Evolutionary conservation across 2,329 filamentous ascomycete genomes (phyloP), one percentile per base, ranked within the genome.

Genomic region (Sclerotinia glacialis): DNA sequence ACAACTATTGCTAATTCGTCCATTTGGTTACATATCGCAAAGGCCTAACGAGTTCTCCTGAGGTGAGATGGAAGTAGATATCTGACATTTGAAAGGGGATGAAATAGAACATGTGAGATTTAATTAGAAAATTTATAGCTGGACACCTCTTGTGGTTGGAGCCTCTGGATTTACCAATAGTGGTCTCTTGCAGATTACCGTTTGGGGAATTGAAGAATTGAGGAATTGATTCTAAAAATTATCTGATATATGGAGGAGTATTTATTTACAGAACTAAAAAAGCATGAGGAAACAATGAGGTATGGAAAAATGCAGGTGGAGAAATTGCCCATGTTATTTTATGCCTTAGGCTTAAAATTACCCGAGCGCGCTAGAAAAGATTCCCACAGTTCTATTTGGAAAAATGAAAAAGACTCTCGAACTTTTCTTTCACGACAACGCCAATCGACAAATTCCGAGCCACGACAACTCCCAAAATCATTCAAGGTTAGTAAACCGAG

Each of bases 371-470:
- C 66, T 59, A 61, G 40, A 61, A 49, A 23, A 18, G 37, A 40
- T 40, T 49, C 46, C 28, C 56, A 44, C 58, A 40, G 31, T 34
- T n/a, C 44, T 47, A 16, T 56, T 54, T 42, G 54, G 18, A 44
- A 53, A 53, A 67, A 59, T 18, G 44, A 34, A 62, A 62, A 61
- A 64, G 40, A 40, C 9, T n/a, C 54, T 52, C 55, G 6, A 61
- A 60, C 49, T 47, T 61, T 34, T 46, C 34, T 44, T 44, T 28
- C 23, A 60, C 59, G 47, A 67, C 61, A 54, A 63, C 68, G 59
- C 61, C 65, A 65, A 63, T 61, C 64, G 64, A 66, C 64, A 64
- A 64, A 31, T 47, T 34, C 28, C 37, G 61, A 64, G 64, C 56
- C 67, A 46, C 58, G 62, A 63, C 53, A 66, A 67, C 47, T 23